Base-by-base conservation (phyloP, 2,329 filamentous ascomycete species). In the Exophiala sideris region DNA sequence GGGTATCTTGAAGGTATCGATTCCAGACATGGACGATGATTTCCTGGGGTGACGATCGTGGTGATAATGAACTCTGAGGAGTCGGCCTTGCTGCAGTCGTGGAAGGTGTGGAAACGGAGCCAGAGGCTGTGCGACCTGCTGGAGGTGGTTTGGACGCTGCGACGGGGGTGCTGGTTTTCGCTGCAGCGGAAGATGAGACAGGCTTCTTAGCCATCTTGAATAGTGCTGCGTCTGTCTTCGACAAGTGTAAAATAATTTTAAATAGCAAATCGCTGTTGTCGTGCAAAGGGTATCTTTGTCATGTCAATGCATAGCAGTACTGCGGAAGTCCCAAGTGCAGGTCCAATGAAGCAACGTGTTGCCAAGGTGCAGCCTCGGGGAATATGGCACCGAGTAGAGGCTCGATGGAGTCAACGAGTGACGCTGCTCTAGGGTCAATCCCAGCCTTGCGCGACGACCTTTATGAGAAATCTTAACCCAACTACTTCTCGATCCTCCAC, bases 1-100 rank as follows among this genome's bases (percentile, higher is more conserved):
- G 85, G 41, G 94, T 99, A 64, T 84, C 80, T 63, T 86, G 76
- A 51, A 86, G 71, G 73, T 99, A 99, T 72, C 89, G 84, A 64
- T 84, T 76, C 81, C 86, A 87, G 63, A 96, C 79, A 67, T 84
- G 85, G 52, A 79, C 65, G 40, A 85, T 76, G 61, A 95, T 88
- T 65, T 86, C 77, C 67, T 74, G 63, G 21, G 70, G 57, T 38
- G 73, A 71, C 39, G 71, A 71, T 45, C 71, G 73, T 21, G 68
- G 56, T 53, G 68, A 70, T 40, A 75, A 66, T 24, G 70, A 45
- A 20, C 24, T 57, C 39, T 51, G 42, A 8, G 41, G 20, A 21
- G 32, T 6, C 20, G 51, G 67, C 14, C 68, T 60, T 35, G 68
- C 63, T 35, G 60, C 56, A 29, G 62, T 33, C 16, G 64, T 55